Evolutionary conservation across 106 monocot species (phyloP).

Genomic region (Chionographis japonica): DNA sequence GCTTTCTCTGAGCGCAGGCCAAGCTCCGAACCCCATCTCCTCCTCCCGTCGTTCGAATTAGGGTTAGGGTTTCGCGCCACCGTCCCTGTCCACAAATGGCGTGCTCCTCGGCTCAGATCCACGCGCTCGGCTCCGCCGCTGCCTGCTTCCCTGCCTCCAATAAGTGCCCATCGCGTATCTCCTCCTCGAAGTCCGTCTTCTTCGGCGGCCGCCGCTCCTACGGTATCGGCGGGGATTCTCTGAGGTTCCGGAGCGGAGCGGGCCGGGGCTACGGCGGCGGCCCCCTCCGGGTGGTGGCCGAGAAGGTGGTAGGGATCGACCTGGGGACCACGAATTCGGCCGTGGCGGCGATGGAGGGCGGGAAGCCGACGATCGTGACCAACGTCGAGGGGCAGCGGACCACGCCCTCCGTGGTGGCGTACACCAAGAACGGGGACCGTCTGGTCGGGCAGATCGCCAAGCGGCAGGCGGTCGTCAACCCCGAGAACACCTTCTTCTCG

Average conservation of each 20-base stretch:
- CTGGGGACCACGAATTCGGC: constrained; percentile 96
- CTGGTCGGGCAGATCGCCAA: constrained; percentile 95
- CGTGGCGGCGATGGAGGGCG: constrained; percentile 98
- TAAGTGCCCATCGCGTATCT: constrained; percentile 1
- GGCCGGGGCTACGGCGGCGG: background rate
- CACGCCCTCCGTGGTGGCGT: constrained; percentile 94
- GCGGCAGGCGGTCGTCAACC: constrained; percentile 94
- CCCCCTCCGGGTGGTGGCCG: constrained; percentile 38
- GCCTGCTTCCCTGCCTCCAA: constrained; percentile 10
- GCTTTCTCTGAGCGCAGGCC: too few species aligned
- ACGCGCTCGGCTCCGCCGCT: constrained; percentile 22
- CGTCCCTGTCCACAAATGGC: constrained; percentile 18
- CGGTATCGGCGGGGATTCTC: background rate
- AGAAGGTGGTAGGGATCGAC: constrained; percentile 95
- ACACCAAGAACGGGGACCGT: constrained; percentile 85
- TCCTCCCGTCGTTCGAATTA: background rate
- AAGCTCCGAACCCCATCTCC: too few species aligned
- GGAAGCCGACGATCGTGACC: constrained; percentile 91
- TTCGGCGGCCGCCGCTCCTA: constrained; percentile 11
- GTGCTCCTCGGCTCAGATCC: constrained; percentile 29
- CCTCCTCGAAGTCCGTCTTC: constrained; percentile 18
- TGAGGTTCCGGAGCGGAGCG: background rate
- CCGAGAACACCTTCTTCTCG: constrained; percentile 95
- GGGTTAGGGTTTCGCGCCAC: background rate
- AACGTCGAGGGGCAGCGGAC: constrained; percentile 96